Conservation (phyloP, 257 asterid species). For the Phtheirospermum japonicum region DNA sequence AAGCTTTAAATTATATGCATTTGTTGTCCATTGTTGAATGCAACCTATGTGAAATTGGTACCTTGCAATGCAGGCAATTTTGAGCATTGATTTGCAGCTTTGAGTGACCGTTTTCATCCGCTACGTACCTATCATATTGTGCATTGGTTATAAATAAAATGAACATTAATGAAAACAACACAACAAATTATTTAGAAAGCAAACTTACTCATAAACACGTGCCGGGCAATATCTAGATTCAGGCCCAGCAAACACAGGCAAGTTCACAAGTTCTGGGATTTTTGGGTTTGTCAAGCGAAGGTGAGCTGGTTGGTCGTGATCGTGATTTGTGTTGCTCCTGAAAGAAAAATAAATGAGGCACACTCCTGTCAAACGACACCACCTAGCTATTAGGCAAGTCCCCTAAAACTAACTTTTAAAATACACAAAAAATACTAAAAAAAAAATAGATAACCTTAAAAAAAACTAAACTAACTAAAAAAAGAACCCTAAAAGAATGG, state of each 20-base stretch:
- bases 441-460: too few relatives aligned
- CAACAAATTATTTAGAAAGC: background rate
- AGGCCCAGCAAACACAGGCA: slow-evolving; percentile 78
- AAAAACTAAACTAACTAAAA: too few relatives aligned
- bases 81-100: slow-evolving; percentile 96
- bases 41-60: slow-evolving; percentile 19
- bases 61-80: slow-evolving; percentile 98
- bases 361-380: too few relatives aligned
- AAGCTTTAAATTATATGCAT: slow-evolving; percentile 16
- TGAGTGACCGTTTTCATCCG: slow-evolving; percentile 58
- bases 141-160: slow-evolving; percentile 8
- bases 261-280: slow-evolving; percentile 64
- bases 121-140: slow-evolving; percentile 51
- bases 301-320: slow-evolving; percentile 93
- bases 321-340: slow-evolving; percentile 97
- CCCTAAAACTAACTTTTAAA: too few relatives aligned
- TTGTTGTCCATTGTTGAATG: background rate
- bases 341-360: slow-evolving; percentile 19
- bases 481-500: too few relatives aligned
- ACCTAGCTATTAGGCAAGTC: too few relatives aligned
- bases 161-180: background rate
- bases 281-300: slow-evolving; percentile 72
- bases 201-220: slow-evolving; percentile 83
- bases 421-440: too few relatives aligned
- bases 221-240: slow-evolving; percentile 98